Conservation (phyloP, 2,329 filamentous ascomycete species). For the Xylariaceae sp. region DNA sequence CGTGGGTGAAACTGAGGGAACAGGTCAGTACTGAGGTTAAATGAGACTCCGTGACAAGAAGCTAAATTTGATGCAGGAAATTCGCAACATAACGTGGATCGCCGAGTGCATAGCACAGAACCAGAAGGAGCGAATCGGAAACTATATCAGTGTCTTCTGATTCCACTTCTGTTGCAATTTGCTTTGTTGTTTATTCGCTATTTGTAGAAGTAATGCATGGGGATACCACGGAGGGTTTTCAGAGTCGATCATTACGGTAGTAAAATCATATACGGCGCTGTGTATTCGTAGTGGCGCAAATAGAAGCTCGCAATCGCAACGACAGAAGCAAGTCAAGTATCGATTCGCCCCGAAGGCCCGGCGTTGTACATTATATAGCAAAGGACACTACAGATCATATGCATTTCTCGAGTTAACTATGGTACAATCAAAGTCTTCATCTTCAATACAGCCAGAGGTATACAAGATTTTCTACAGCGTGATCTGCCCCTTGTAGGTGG, state of each 20-base stretch:
- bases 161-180: slow-evolving; percentile 10
- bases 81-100: slow-evolving; percentile 99
- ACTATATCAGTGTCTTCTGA: slow-evolving; percentile 98
- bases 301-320: slow-evolving; percentile 9
- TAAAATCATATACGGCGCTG: slow-evolving; percentile 12
- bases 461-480: slow-evolving; percentile 48
- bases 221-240: slow-evolving; percentile 25
- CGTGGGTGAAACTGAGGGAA: slow-evolving; percentile 95
- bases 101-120: slow-evolving; percentile 99
- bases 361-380: slow-evolving; percentile 36
- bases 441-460: no score
- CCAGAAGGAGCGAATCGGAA: slow-evolving; percentile 97
- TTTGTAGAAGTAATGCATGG: slow-evolving; percentile 42
- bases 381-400: slow-evolving; percentile 28
- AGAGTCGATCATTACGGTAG: slow-evolving; percentile 8
- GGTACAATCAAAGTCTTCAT: slow-evolving; percentile 16
- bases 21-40: slow-evolving; percentile 60
- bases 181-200: slow-evolving; percentile 13
- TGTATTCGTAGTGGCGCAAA: slow-evolving; percentile 7
- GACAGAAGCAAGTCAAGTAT: slow-evolving; percentile 5
- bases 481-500: slow-evolving; percentile 89
- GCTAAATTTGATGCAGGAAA: slow-evolving; percentile 63
- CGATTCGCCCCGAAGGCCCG: slow-evolving; percentile 6
- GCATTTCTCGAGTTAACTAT: slow-evolving; percentile 14
- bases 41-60: background rate